Evolutionary conservation across 495 filamentous ascomycete species (phyloP).

Genomic region (Penicillium coprophilum): DNA sequence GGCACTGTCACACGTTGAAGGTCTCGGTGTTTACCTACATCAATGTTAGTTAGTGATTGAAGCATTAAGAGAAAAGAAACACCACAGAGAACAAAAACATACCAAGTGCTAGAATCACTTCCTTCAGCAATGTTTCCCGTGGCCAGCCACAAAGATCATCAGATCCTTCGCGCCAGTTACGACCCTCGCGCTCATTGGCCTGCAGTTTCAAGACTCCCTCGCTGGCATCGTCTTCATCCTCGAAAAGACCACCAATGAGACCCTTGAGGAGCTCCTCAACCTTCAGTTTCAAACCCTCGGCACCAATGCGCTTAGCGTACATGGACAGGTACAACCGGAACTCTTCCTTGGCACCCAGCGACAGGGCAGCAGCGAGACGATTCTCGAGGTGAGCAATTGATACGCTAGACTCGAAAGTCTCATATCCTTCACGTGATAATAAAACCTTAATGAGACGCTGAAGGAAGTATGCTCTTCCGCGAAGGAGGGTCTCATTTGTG

Average conservation of each 20-base stretch:
- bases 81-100: conserved; percentile 43
- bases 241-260: conserved; percentile 68
- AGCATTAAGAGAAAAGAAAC: background rate
- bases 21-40: conserved; percentile 87
- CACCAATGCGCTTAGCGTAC: conserved; percentile 93
- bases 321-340: conserved; percentile 89
- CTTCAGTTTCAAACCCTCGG: conserved; percentile 80
- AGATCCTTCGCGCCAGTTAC: conserved; percentile 50
- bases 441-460: conserved; percentile 86
- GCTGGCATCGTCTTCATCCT: conserved; percentile 47
- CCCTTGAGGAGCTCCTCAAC: conserved; percentile 86
- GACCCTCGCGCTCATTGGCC: conserved; percentile 59
- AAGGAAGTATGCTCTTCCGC: conserved; percentile 83
- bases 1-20: conserved; percentile 89
- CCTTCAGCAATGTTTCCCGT: conserved; percentile 78
- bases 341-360: conserved; percentile 83
- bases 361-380: conserved; percentile 81
- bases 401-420: conserved; percentile 85
- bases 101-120: conserved; percentile 90
- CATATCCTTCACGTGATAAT: conserved; percentile 82
- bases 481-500: conserved; percentile 86
- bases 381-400: conserved; percentile 96
- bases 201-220: conserved; percentile 46
- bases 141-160: conserved; percentile 81
- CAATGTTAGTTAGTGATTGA: conserved; percentile 31